Conservation (phyloP, 192 early-diverging fungal species). For the Entomortierella chlamydospora region DNA sequence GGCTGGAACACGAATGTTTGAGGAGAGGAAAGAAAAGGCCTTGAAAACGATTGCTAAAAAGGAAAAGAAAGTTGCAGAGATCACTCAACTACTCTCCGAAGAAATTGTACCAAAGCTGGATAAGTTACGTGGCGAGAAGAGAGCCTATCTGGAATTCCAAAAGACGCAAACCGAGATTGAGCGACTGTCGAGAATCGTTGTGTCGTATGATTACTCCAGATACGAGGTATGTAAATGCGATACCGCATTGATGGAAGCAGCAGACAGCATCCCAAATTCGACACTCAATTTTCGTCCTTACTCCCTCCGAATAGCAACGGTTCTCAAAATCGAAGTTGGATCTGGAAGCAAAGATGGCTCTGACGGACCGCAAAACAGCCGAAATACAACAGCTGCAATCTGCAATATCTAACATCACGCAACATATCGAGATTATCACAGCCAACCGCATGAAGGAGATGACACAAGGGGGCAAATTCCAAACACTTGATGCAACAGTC, state of each 20-base stretch:
- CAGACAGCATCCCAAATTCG: neutral
- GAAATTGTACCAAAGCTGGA: slow-evolving; percentile 96
- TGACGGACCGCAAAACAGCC: slow-evolving; percentile 40
- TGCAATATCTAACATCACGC: slow-evolving; percentile 74
- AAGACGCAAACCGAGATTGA: slow-evolving; percentile 93
- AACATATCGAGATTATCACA: slow-evolving; percentile 54
- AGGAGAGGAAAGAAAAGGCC: slow-evolving; percentile 97
- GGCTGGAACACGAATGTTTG: slow-evolving; percentile 98
- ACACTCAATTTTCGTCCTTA: too few species aligned
- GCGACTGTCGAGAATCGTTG: slow-evolving; percentile 78
- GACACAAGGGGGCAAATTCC: slow-evolving; percentile 71
- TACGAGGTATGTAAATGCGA: slow-evolving; percentile 66
- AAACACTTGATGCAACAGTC: slow-evolving; percentile 75
- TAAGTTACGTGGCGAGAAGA: slow-evolving; percentile 86
- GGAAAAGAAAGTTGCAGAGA: slow-evolving; percentile 95
- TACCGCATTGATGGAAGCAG: neutral
- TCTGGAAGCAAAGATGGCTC: slow-evolving; percentile 38
- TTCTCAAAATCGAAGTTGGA: slow-evolving; percentile 49
- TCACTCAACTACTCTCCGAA: slow-evolving; percentile 84
- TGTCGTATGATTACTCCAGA: slow-evolving; percentile 86
- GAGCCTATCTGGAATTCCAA: slow-evolving; percentile 92
- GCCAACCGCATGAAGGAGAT: slow-evolving; percentile 60
- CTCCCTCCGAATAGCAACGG: slow-evolving; percentile 17
- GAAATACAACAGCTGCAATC: slow-evolving; percentile 65
- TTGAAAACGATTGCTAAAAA: slow-evolving; percentile 94